Conservation (phyloP, 2,329 filamentous ascomycete genomes). For the Zymoseptoria passerinii region DNA sequence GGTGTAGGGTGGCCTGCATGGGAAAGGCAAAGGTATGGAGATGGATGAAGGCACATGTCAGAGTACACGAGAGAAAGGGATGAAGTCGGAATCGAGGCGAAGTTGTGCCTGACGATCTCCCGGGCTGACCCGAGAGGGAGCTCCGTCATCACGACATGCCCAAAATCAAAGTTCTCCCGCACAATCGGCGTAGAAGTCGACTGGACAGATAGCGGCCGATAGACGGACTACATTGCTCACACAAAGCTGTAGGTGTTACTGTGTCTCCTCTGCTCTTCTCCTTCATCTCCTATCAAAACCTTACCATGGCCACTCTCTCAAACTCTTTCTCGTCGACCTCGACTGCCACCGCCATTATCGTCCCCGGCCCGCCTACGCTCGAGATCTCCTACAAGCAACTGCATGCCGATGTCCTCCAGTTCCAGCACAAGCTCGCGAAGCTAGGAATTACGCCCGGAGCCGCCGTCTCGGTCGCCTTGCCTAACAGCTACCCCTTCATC, state of each 20-base stretch:
- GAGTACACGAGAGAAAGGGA: not conserved
- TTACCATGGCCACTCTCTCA: constrained; percentile 48
- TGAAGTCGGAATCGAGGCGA: not conserved
- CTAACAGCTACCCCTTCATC: constrained; percentile 83
- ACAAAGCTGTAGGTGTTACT: not conserved
- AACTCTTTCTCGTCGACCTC: constrained; percentile 48
- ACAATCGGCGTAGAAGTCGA: no score
- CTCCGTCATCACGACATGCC: not conserved
- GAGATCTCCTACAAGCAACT: constrained; percentile 64
- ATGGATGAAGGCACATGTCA: not conserved
- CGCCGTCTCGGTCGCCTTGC: constrained; percentile 72
- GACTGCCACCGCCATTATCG: constrained; percentile 57
- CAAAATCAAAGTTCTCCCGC: not conserved
- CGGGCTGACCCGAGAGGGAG: not conserved
- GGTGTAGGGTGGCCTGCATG: not conserved
- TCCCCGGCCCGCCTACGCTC: constrained; percentile 59
- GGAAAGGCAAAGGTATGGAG: not conserved
- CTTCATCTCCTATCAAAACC: not conserved
- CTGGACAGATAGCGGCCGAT: no score
- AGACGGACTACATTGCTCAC: no score
- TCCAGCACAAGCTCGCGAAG: constrained; percentile 69
- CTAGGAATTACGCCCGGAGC: constrained; percentile 61
- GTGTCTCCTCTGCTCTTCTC: not conserved
- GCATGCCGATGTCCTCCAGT: constrained; percentile 54
- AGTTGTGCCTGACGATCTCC: not conserved